A percentile compares a stretch with the other conserved stretches of the same genome.
phyloP scores from a whole-genome alignment of 2,329 filamentous ascomycete species.

The Calonectria pseudoturangicola region DNA sequence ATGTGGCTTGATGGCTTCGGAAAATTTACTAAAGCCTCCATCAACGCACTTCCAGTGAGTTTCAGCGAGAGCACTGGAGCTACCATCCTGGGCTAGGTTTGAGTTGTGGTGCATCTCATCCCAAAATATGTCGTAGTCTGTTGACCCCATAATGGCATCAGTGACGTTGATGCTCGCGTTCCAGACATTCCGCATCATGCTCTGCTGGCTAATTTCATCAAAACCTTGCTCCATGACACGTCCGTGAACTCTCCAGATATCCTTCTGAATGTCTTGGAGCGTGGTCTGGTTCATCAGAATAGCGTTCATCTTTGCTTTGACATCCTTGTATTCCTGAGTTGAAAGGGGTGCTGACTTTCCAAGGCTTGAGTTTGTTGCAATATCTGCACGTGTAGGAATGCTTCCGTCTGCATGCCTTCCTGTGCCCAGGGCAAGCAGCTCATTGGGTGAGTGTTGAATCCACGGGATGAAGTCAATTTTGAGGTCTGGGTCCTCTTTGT shows the following conservation, averaged over 20 bases:
- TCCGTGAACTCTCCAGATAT: slow-evolving; percentile 11
- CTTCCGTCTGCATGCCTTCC: background rate
- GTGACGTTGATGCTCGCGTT: slow-evolving; percentile 12
- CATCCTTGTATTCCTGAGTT: slow-evolving; percentile 10
- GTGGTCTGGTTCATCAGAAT: slow-evolving; percentile 10
- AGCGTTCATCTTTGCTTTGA: slow-evolving; percentile 2
- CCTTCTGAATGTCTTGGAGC: slow-evolving; percentile 1
- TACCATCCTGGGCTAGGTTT: slow-evolving; percentile 36
- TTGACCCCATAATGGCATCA: slow-evolving; percentile 48
- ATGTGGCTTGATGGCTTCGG: slow-evolving; percentile 49
- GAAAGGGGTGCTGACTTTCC: slow-evolving; percentile 1
- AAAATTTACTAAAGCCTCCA: slow-evolving; percentile 65
- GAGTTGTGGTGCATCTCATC: slow-evolving; percentile 44
- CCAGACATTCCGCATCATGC: slow-evolving; percentile 15
- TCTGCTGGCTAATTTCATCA: slow-evolving; percentile 9
- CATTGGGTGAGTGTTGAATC: slow-evolving; percentile 14
- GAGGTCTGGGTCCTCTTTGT: slow-evolving; percentile 62
- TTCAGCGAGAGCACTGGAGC: slow-evolving; percentile 30
- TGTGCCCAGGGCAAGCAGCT: background rate
- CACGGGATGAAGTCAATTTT: slow-evolving; percentile 15
- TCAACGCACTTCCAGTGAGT: slow-evolving; percentile 43
- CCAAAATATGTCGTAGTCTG: slow-evolving; percentile 43
- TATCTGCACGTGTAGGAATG: slow-evolving; percentile 12
- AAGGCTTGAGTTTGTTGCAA: slow-evolving; percentile 14
- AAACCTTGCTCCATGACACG: slow-evolving; percentile 5